Evolutionary conservation across 129 eudicot species (phyloP).

Genomic region (Centella asiatica): DNA sequence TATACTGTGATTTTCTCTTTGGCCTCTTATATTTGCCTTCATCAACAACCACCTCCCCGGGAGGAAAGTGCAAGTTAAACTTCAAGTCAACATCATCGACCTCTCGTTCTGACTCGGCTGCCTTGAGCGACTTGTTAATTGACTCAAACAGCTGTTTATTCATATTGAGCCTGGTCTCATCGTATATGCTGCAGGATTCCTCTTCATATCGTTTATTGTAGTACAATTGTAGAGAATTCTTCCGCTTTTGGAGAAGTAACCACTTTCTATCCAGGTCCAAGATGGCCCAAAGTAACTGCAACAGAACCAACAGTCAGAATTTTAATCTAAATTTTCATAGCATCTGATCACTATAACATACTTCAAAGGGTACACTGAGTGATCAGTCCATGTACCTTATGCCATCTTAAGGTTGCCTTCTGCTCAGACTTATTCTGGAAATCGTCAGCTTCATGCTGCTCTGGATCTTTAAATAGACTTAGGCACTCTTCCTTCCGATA

Average conservation of each 20-base stretch:
- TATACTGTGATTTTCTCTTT: conserved; percentile 61
- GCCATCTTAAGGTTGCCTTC: conserved; percentile 64
- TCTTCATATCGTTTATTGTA: conserved; percentile 73
- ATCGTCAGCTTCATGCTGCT: conserved; percentile 31
- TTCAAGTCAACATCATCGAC: conserved; percentile 89
- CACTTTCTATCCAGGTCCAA: conserved; percentile 79
- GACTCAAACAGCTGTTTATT: conserved; percentile 65
- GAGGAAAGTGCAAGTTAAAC: conserved; percentile 79
- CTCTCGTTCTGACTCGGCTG: conserved; percentile 79
- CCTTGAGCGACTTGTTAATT: conserved; percentile 49
- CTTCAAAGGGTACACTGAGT: neutral
- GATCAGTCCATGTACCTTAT: conserved; percentile 47
- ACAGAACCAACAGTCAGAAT: neutral
- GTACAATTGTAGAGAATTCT: conserved; percentile 62
- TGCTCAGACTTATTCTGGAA: conserved; percentile 32
- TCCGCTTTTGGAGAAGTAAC: conserved; percentile 80
- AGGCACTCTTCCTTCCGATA: conserved; percentile 76
- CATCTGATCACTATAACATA: neutral
- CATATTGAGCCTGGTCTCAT: conserved; percentile 59
- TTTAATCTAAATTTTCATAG: neutral
- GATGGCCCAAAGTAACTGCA: conserved; percentile 79
- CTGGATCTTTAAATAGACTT: conserved; percentile 59
- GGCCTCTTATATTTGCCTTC: conserved; percentile 91
- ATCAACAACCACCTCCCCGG: conserved; percentile 62
- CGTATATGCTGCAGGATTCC: conserved; percentile 54